phyloP scores from a whole-genome alignment of 305 asterid genomes.

The Coffea humblotiana region DNA sequence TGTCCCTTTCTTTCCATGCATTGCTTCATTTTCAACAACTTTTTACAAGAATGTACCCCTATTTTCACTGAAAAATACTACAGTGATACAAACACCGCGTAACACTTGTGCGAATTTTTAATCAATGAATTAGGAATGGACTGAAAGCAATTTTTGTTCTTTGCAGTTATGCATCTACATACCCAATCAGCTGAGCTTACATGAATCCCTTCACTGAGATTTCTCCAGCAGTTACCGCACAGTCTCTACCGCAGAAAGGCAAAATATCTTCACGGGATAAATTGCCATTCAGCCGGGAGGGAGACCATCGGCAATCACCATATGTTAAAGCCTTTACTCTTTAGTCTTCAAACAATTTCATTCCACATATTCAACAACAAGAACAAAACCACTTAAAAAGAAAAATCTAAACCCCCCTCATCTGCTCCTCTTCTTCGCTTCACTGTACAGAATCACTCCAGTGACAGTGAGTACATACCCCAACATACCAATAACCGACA shows the following conservation, averaged over 20 bases:
- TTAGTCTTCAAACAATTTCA: not conserved
- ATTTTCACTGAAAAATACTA: not conserved
- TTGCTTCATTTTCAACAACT: not conserved
- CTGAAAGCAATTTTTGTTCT: not conserved
- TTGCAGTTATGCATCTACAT: not conserved
- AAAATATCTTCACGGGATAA: not conserved
- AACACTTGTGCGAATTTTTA: not conserved
- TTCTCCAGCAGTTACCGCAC: not conserved
- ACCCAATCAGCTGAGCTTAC: not conserved
- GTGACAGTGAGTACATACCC: conserved; percentile 59
- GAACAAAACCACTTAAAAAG: not conserved
- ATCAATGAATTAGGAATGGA: not conserved
- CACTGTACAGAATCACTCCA: conserved; percentile 66
- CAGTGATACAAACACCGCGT: not conserved
- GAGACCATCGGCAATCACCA: not conserved
- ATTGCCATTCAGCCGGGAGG: not conserved
- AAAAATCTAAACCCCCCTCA: conserved; percentile 18
- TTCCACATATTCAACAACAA: not conserved
- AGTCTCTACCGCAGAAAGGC: not conserved
- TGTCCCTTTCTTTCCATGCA: not conserved
- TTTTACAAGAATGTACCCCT: not conserved
- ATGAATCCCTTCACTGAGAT: not conserved
- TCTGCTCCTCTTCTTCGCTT: conserved; percentile 65
- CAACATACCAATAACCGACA: conserved; percentile 64
- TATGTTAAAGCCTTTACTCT: not conserved